Percentiles rank a stretch among this genome's conserved stretches.
These are phyloP conservation scores for Alternaria arbusti DNA, from an alignment of 2,329 filamentous ascomycete genomes.

Conservation along the genomic window DNA sequence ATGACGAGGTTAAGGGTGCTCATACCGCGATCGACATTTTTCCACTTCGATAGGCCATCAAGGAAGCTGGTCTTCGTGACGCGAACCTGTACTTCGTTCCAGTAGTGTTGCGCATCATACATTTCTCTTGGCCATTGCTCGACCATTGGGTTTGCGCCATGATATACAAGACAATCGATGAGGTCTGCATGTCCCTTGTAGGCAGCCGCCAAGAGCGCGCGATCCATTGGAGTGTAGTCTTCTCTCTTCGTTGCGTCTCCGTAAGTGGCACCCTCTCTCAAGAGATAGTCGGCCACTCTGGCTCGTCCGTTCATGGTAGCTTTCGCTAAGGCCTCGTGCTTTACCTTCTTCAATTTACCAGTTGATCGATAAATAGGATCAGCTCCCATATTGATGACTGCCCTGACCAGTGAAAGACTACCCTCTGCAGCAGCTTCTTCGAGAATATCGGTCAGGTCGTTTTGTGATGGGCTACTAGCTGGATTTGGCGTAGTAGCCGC, in stretches of 20 bases:
- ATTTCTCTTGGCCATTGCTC: constrained; percentile 29
- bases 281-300: constrained; percentile 19
- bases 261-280: constrained; percentile 22
- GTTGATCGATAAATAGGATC: constrained; percentile 14
- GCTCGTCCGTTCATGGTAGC: constrained; percentile 20
- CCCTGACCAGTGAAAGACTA: constrained; percentile 18
- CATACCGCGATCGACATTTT: constrained; percentile 21
- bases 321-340: constrained; percentile 25
- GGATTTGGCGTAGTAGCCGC: constrained; percentile 10
- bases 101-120: constrained; percentile 25
- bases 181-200: constrained; percentile 27
- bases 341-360: constrained; percentile 17
- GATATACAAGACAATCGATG: constrained; percentile 17
- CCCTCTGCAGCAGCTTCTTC: constrained; percentile 25
- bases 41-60: constrained; percentile 24
- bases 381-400: constrained; percentile 15
- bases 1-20: constrained; percentile 22
- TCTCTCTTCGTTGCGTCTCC: constrained; percentile 19
- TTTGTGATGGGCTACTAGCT: constrained; percentile 3
- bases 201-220: constrained; percentile 18
- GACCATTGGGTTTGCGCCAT: constrained; percentile 24
- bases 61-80: constrained; percentile 23
- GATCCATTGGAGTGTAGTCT: constrained; percentile 16
- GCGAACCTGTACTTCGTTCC: constrained; percentile 19
- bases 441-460: constrained; percentile 14